A percentile compares a stretch with the other conserved stretches of the same genome.
Evolutionary conservation across 2,329 filamentous ascomycete species (phyloP).

Genomic region (Pseudogymnoascus sp.): DNA sequence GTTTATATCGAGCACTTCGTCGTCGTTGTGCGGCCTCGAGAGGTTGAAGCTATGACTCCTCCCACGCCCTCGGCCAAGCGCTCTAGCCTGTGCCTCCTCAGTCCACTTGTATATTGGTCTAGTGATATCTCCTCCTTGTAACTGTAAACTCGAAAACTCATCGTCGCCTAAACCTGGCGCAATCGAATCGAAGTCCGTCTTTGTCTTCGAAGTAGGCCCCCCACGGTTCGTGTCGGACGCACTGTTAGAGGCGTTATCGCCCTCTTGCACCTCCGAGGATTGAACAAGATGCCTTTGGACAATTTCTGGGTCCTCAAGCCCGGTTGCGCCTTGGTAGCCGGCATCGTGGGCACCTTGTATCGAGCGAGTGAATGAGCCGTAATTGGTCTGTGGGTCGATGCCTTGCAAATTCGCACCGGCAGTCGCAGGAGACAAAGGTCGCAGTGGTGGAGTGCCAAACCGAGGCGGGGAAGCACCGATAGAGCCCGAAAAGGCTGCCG

Average conservation of each 20-base stretch:
- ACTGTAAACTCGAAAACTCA: constrained; percentile 84
- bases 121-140: constrained; percentile 93
- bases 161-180: constrained; percentile 50
- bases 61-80: constrained; percentile 47
- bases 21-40: constrained; percentile 69
- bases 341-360: constrained; percentile 30
- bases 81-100: constrained; percentile 70
- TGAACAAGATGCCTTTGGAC: constrained; percentile 82
- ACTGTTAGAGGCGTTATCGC: constrained; percentile 18
- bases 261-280: constrained; percentile 44
- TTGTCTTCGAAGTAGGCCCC: constrained; percentile 28
- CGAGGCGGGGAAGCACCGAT: constrained; percentile 63
- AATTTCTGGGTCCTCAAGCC: constrained; percentile 84
- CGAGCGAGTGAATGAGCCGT: constrained; percentile 67
- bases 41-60: constrained; percentile 85
- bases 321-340: constrained; percentile 43
- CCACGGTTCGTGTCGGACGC: constrained; percentile 31
- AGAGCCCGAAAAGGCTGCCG: constrained; percentile 74
- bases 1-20: constrained; percentile 75
- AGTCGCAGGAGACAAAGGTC: constrained; percentile 51
- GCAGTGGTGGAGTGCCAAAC: constrained; percentile 53
- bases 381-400: constrained; percentile 58
- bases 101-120: constrained; percentile 95
- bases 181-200: constrained; percentile 26
- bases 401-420: constrained; percentile 33